phyloP scores from a whole-genome alignment of 257 asterid species.

The Scutellaria baicalensis region DNA sequence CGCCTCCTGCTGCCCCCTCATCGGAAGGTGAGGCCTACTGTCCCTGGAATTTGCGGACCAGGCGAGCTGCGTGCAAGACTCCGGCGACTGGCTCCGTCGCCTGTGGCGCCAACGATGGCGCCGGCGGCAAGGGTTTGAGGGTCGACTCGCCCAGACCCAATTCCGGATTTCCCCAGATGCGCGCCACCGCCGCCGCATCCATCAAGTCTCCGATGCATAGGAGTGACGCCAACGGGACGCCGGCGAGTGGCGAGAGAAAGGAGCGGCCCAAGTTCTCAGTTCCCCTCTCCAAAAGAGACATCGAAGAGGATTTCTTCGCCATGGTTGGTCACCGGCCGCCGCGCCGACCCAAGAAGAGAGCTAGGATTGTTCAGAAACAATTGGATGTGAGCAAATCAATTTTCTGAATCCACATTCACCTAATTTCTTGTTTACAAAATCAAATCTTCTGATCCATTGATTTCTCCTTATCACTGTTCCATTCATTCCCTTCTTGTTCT shows the following conservation, averaged over 20 bases:
- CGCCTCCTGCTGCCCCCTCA: slow-evolving; percentile 18
- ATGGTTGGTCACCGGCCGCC: slow-evolving; percentile 65
- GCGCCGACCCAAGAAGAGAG: slow-evolving; percentile 82
- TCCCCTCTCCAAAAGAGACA: slow-evolving; percentile 51
- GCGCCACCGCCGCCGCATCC: slow-evolving; percentile 5
- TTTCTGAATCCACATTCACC: neutral
- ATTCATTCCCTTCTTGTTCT: slow-evolving; percentile 6
- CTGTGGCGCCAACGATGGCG: slow-evolving; percentile 16
- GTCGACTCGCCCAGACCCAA: slow-evolving; percentile 25
- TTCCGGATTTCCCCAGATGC: slow-evolving; percentile 28
- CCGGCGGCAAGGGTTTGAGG: slow-evolving; percentile 26
- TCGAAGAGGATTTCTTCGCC: slow-evolving; percentile 76
- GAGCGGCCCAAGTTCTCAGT: slow-evolving; percentile 63
- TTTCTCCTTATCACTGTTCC: slow-evolving; percentile 11
- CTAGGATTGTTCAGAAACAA: slow-evolving; percentile 52
- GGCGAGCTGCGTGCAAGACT: slow-evolving; percentile 55
- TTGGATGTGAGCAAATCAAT: slow-evolving; percentile 51
- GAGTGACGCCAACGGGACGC: slow-evolving; percentile 21
- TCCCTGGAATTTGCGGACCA: slow-evolving; percentile 81
- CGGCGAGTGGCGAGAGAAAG: slow-evolving; percentile 36
- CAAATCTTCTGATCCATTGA: neutral
- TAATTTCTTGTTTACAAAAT: neutral
- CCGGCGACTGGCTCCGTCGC: slow-evolving; percentile 17
- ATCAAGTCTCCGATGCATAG: slow-evolving; percentile 31
- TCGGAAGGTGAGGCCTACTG: slow-evolving; percentile 22